These are phyloP conservation scores for Solanum sitiens DNA, from an alignment of 257 asterid species.

Conservation along the genomic window DNA sequence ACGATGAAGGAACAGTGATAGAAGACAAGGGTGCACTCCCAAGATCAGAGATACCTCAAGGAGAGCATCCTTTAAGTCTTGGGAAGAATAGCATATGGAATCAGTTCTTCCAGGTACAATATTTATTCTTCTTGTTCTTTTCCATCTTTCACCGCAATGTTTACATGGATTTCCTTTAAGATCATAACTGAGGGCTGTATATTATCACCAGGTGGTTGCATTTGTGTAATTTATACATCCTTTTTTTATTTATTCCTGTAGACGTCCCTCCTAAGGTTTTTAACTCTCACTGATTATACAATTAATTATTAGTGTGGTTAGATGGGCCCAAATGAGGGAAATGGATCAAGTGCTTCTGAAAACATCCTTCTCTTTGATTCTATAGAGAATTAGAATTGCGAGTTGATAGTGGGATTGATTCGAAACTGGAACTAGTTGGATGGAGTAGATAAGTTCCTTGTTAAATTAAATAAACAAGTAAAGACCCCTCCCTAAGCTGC, in stretches of 20 bases:
- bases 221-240: not conserved
- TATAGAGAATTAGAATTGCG: not conserved
- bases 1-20: conserved; percentile 34
- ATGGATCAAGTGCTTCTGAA: not conserved
- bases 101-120: conserved; percentile 76
- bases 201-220: not conserved
- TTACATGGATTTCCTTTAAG: not conserved
- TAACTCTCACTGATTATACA: not conserved
- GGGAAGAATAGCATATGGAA: conserved; percentile 93
- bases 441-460: not conserved
- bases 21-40: conserved; percentile 67
- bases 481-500: not conserved
- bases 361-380: not conserved
- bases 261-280: not conserved
- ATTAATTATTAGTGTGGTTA: not conserved
- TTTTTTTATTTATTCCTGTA: not conserved
- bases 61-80: conserved; percentile 90
- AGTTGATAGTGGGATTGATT: not conserved
- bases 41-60: conserved; percentile 77
- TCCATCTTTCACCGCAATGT: not conserved
- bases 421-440: not conserved
- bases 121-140: not conserved
- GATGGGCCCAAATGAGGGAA: not conserved
- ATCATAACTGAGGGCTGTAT: not conserved
- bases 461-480: not conserved